A percentile compares a stretch with the other conserved stretches of the same genome.
Conservation (phyloP, 2,329 filamentous ascomycete species). For the Aspergillus thermomutatus region DNA sequence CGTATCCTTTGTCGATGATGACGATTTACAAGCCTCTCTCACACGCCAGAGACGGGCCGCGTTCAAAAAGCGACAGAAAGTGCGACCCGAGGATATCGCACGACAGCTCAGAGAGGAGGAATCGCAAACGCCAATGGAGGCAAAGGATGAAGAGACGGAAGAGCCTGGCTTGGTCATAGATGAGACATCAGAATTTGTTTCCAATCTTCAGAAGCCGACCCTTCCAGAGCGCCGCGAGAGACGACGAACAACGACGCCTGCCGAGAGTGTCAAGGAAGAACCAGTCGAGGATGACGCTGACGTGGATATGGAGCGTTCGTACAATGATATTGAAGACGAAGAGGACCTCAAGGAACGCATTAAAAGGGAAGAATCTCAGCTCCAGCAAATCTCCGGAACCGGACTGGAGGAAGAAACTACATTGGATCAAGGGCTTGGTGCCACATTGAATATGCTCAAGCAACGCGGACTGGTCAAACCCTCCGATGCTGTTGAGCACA, state of each 20-base stretch:
- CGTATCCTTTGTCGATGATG: conserved; percentile 78
- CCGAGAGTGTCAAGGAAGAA: conserved; percentile 23
- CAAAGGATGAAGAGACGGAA: conserved; percentile 55
- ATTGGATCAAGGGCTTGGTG: conserved; percentile 73
- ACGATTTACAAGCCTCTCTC: conserved; percentile 83
- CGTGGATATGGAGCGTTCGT: conserved; percentile 52
- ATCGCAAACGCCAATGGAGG: conserved; percentile 53
- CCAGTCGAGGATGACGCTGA: conserved; percentile 51
- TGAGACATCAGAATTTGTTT: conserved; percentile 91
- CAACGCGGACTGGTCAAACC: conserved; percentile 78
- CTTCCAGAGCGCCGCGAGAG: conserved; percentile 51
- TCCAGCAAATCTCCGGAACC: conserved; percentile 54
- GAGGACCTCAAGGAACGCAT: conserved; percentile 50
- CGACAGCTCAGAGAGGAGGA: conserved; percentile 68
- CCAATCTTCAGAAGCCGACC: conserved; percentile 70
- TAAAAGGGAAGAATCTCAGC: conserved; percentile 44
- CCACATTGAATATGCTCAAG: conserved; percentile 75
- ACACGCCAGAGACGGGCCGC: conserved; percentile 78
- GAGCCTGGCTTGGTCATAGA: conserved; percentile 79
- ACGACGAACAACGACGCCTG: conserved; percentile 33
- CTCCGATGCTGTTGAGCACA: conserved; percentile 59
- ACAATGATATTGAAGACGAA: conserved; percentile 50
- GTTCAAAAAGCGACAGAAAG: conserved; percentile 87
- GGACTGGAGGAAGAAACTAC: conserved; percentile 84
- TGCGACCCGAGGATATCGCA: conserved; percentile 81